A percentile compares a stretch with the other conserved stretches of the same genome.
These are phyloP conservation scores for Plenodomus lindquistii DNA, from an alignment of 2,329 filamentous ascomycete genomes.

Conservation along the genomic window DNA sequence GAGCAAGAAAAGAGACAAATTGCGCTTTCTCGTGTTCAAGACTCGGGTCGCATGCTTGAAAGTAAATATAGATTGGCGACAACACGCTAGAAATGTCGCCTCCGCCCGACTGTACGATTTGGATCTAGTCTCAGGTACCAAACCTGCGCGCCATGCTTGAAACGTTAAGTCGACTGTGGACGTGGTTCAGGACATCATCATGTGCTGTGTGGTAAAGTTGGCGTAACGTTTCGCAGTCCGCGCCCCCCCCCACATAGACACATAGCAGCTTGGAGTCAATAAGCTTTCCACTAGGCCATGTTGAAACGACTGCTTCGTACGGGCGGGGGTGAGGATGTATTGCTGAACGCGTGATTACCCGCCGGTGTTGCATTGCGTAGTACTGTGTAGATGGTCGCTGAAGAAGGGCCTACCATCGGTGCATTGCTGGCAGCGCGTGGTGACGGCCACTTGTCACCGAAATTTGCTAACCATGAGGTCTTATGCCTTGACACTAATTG, in stretches of 20 bases:
- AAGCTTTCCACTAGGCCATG: no score
- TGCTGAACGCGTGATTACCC: not conserved
- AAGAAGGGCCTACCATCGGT: no score
- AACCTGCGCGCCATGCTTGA: not conserved
- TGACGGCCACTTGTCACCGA: not conserved
- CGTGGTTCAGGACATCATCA: not conserved
- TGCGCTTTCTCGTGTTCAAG: not conserved
- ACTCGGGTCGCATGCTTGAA: not conserved
- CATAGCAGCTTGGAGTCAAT: no score
- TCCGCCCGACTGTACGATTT: no score
- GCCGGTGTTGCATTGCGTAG: no score
- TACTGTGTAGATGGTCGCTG: no score
- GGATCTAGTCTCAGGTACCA: constrained; percentile 1
- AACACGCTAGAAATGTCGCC: not conserved
- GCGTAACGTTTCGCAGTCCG: constrained; percentile 12
- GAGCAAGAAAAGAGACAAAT: no score
- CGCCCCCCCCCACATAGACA: no score
- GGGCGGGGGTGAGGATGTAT: not conserved
- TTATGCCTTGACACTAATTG: not conserved
- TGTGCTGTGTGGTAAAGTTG: constrained; percentile 8
- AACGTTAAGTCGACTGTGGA: not conserved
- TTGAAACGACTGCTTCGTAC: not conserved
- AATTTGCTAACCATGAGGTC: not conserved
- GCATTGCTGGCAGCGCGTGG: no score
- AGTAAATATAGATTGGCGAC: not conserved